phyloP scores from a whole-genome alignment of 2,329 filamentous ascomycete species.

The Didymella exigua region DNA sequence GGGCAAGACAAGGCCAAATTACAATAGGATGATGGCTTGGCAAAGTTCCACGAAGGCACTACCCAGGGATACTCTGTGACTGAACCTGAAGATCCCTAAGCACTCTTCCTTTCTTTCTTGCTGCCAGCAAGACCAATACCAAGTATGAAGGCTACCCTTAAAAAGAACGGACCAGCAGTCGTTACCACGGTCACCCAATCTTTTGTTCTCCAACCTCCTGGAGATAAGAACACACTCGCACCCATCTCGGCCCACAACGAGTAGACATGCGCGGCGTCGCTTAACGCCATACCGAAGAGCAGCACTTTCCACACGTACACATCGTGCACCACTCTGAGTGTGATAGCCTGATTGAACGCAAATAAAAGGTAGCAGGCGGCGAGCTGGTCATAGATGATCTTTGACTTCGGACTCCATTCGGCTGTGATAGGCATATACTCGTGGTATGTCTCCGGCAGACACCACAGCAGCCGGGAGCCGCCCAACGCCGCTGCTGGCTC shows the following conservation, averaged over 20 bases:
- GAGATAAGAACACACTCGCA: slow-evolving; percentile 27
- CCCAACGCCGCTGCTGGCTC: slow-evolving; percentile 63
- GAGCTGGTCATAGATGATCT: slow-evolving; percentile 72
- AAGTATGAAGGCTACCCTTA: slow-evolving; percentile 47
- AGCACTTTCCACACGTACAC: slow-evolving; percentile 71
- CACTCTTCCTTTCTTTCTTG: slow-evolving; percentile 20
- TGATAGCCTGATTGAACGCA: slow-evolving; percentile 75
- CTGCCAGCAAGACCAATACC: slow-evolving; percentile 39
- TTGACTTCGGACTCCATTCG: slow-evolving; percentile 44
- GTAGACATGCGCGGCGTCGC: slow-evolving; percentile 73
- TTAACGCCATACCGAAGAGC: slow-evolving; percentile 70
- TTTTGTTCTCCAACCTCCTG: slow-evolving; percentile 42
- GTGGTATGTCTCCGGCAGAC: slow-evolving; percentile 63
- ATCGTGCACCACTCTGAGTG: slow-evolving; percentile 71
- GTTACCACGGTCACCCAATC: slow-evolving; percentile 49
- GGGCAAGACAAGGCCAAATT: not conserved
- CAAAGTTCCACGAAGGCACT: too few species aligned
- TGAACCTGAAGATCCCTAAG: too few species aligned
- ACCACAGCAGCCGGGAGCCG: slow-evolving; percentile 60
- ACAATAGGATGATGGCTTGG: not conserved
- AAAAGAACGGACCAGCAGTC: slow-evolving; percentile 37
- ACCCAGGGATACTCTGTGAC: too few species aligned
- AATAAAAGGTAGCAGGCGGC: slow-evolving; percentile 79
- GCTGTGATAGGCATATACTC: slow-evolving; percentile 62
- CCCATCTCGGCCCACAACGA: slow-evolving; percentile 45